Evolutionary conservation across 768 basidiomycete species (phyloP).

Genomic region (Lactarius akahatsu): DNA sequence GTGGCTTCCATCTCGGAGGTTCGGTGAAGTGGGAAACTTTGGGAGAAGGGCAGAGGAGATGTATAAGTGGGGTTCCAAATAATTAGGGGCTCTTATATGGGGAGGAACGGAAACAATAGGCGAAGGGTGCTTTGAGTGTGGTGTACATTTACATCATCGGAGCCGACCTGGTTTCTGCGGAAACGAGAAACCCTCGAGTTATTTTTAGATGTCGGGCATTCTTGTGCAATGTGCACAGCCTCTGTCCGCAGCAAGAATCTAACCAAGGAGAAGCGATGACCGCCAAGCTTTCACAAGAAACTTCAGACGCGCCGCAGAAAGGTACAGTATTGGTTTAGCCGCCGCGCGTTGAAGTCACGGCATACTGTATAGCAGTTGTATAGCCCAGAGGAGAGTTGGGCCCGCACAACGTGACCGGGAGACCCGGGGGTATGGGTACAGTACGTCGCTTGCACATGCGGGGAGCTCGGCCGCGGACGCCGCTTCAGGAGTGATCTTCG

Average conservation of each 20-base stretch:
- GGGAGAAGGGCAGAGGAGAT: not conserved
- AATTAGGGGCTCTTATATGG: constrained; percentile 3
- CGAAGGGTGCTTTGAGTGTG: not conserved
- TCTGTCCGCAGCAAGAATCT: not conserved
- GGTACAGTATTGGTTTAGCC: no score
- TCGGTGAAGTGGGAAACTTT: not conserved
- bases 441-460: no score
- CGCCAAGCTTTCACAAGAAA: no score
- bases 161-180: not conserved
- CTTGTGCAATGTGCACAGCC: not conserved
- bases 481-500: no score
- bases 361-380: no score
- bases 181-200: not conserved
- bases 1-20: constrained; percentile 34
- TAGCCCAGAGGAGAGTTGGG: no score
- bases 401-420: no score
- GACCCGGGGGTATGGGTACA: no score
- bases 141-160: not conserved
- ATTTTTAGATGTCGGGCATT: not conserved
- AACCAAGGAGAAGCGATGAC: no score
- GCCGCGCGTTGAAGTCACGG: no score
- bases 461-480: no score
- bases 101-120: not conserved
- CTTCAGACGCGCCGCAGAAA: no score
- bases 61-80: not conserved